These are phyloP conservation scores for Penicillium sp. DNA, from an alignment of 2,329 filamentous ascomycete species.

Conservation along the genomic window DNA sequence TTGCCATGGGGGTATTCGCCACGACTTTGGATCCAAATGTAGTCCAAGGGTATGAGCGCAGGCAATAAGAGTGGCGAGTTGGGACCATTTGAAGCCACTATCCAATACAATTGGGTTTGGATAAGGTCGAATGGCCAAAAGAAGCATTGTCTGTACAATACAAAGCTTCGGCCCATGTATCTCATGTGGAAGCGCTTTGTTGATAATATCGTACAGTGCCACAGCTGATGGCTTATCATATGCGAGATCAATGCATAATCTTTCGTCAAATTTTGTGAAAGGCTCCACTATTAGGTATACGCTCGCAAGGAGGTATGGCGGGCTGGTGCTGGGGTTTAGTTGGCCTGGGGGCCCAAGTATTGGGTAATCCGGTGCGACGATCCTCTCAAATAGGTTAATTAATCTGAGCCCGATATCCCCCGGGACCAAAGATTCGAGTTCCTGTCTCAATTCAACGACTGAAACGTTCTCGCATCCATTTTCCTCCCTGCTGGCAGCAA, in stretches of 20 bases:
- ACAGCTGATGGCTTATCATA: conserved; percentile 2
- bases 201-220: neutral
- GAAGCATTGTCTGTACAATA: conserved; percentile 1
- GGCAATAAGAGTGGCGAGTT: neutral
- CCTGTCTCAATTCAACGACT: neutral
- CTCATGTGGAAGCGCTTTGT: neutral
- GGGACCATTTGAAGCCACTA: conserved; percentile 1
- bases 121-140: conserved; percentile 4
- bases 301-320: too few species aligned
- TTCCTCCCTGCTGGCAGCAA: neutral
- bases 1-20: conserved; percentile 2
- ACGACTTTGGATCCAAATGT: conserved; percentile 3
- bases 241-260: conserved; percentile 3
- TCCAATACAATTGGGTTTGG: conserved; percentile 4
- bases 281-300: too few species aligned
- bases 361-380: too few species aligned
- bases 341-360: too few species aligned
- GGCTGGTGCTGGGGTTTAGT: too few species aligned
- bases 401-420: too few species aligned
- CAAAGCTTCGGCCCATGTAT: conserved; percentile 1
- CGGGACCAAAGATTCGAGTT: neutral
- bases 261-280: conserved; percentile 6
- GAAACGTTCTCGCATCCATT: neutral
- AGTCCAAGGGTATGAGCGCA: conserved; percentile 1
- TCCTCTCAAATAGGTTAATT: too few species aligned